Percentiles rank a stretch among this genome's conserved stretches.
These are phyloP conservation scores for Hyphopichia burtonii DNA, from an alignment of 1,139 yeast genomes.

Conservation along the genomic window DNA sequence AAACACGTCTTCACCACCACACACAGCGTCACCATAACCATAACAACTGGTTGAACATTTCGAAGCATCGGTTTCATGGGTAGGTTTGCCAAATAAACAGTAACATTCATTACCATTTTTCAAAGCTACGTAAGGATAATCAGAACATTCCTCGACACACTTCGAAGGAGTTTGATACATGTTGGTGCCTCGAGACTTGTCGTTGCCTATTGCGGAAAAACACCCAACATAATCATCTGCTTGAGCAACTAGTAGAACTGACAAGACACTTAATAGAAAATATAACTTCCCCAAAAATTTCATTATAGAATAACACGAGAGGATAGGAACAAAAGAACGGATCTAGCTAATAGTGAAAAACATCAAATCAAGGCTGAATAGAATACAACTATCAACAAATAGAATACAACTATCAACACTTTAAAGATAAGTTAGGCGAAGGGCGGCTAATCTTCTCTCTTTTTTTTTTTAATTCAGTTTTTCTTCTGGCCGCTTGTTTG, in stretches of 20 bases:
- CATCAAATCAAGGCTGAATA: too few relatives aligned
- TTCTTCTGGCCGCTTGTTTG: too few relatives aligned
- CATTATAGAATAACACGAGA: too few relatives aligned
- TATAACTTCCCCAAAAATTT: background rate
- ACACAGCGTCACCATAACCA: constrained; percentile 50
- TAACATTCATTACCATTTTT: constrained; percentile 57
- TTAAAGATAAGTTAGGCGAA: too few relatives aligned
- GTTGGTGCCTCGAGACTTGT: constrained; percentile 33
- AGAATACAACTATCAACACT: too few relatives aligned
- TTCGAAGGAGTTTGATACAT: constrained; percentile 49
- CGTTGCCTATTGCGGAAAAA: constrained; percentile 28
- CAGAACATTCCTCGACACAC: constrained; percentile 49
- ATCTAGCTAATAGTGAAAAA: too few relatives aligned
- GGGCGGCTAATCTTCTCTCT: too few relatives aligned
- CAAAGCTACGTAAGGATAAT: constrained; percentile 58
- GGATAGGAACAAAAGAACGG: too few relatives aligned
- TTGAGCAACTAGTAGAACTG: background rate
- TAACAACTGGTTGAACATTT: constrained; percentile 48
- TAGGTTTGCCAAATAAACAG: constrained; percentile 62
- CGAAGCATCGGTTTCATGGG: constrained; percentile 15
- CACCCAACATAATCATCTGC: constrained; percentile 28
- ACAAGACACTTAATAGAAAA: background rate
- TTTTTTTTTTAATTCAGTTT: too few relatives aligned
- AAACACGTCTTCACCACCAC: constrained; percentile 57
- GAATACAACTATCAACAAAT: too few relatives aligned